A percentile compares a stretch with the other conserved stretches of the same genome.
Evolutionary conservation across 495 filamentous ascomycete genomes (phyloP).

Genomic region (Bacidia rubella): DNA sequence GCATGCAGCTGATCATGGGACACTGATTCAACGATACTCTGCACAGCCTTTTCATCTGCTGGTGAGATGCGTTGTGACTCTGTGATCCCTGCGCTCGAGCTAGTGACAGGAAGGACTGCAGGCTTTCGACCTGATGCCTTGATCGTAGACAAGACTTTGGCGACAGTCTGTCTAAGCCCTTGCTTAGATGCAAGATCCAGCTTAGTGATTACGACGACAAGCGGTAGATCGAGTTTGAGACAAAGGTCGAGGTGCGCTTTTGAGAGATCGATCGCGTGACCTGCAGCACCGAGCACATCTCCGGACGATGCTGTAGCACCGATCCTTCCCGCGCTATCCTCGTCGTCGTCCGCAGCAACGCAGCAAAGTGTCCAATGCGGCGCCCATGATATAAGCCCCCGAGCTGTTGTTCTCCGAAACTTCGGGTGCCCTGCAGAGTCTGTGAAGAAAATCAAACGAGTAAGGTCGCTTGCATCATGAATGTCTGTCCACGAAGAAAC

Average conservation of each 20-base stretch:
- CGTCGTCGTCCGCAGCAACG: constrained; percentile 65
- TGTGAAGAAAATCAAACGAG: constrained; percentile 71
- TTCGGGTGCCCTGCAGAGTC: constrained; percentile 84
- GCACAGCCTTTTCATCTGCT: constrained; percentile 37
- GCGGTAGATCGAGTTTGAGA: constrained; percentile 57
- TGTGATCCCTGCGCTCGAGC: constrained; percentile 15
- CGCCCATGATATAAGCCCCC: constrained; percentile 87
- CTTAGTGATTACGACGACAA: constrained; percentile 79
- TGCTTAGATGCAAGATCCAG: constrained; percentile 68
- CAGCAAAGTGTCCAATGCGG: constrained; percentile 88
- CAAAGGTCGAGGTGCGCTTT: constrained; percentile 79
- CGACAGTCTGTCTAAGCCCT: constrained; percentile 53
- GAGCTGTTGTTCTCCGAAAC: constrained; percentile 73
- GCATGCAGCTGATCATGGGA: constrained; percentile 32
- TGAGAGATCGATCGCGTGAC: constrained; percentile 51
- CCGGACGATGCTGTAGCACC: constrained; percentile 26
- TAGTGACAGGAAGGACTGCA: constrained; percentile 43
- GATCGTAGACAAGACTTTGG: constrained; percentile 58
- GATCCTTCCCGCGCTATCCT: constrained; percentile 27
- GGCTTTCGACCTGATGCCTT: constrained; percentile 65
- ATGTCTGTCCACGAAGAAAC: constrained; percentile 92
- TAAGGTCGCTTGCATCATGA: constrained; percentile 56
- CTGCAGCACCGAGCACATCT: constrained; percentile 37
- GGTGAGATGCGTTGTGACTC: constrained; percentile 29
- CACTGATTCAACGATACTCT: constrained; percentile 30